Evolutionary conservation across 2,329 filamentous ascomycete genomes (phyloP).

Genomic region (Fusarium sp.): DNA sequence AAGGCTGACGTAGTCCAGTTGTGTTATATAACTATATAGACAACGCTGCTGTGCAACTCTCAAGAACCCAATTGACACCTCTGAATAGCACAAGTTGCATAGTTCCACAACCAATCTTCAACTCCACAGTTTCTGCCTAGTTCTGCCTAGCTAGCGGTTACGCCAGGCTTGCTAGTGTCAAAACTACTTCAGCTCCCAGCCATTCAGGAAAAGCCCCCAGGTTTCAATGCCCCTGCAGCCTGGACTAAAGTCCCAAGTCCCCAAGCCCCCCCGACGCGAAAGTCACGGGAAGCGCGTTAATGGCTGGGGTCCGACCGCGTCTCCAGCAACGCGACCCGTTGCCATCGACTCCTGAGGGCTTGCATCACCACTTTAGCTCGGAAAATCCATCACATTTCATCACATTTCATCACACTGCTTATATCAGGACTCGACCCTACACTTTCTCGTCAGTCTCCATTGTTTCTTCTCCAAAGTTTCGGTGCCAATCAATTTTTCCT

Average conservation of each 20-base stretch:
- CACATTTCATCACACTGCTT: conserved; percentile 5
- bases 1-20: not conserved
- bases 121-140: conserved; percentile 9
- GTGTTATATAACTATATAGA: not conserved
- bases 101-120: not conserved
- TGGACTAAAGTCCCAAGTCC: conserved; percentile 19
- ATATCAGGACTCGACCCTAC: not conserved
- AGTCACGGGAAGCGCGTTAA: conserved; percentile 42
- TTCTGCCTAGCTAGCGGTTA: conserved; percentile 1
- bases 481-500: not conserved
- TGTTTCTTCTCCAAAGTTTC: not conserved
- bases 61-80: not conserved
- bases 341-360: conserved; percentile 23
- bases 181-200: conserved; percentile 29
- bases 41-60: not conserved
- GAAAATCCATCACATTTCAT: conserved; percentile 23
- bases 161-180: conserved; percentile 28
- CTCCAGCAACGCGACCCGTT: conserved; percentile 32
- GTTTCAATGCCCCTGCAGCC: conserved; percentile 17
- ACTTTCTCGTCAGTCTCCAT: not conserved
- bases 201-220: conserved; percentile 28
- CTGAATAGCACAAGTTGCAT: not conserved
- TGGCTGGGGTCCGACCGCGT: conserved; percentile 36
- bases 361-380: conserved; percentile 32
- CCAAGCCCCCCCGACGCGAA: conserved; percentile 33